Percentiles rank a stretch among this genome's conserved stretches.
Evolutionary conservation across 768 basidiomycete genomes (phyloP).

Genomic region (Aureoboletus auriporus): DNA sequence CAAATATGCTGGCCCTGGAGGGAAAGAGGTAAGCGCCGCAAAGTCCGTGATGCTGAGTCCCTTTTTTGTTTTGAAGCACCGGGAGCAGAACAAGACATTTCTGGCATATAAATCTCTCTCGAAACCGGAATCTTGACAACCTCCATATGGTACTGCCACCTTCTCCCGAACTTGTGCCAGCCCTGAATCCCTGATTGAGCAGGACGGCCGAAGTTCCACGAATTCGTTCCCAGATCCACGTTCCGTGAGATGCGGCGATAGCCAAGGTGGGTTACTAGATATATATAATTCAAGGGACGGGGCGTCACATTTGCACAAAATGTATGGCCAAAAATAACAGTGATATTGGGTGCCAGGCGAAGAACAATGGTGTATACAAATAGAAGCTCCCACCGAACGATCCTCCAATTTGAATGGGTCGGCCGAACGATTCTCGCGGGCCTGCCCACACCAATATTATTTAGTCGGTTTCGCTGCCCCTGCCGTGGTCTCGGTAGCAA

Average conservation of each 20-base stretch:
- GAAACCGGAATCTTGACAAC: conserved; percentile 11
- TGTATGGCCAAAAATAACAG: background rate
- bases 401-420: conserved; percentile 7
- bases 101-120: conserved; percentile 8
- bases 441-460: conserved; percentile 31
- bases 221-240: conserved; percentile 15
- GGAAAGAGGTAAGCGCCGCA: conserved; percentile 12
- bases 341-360: conserved; percentile 16
- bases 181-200: conserved; percentile 12
- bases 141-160: conserved; percentile 5
- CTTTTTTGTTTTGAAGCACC: conserved; percentile 6
- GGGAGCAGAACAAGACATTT: conserved; percentile 8
- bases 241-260: conserved; percentile 23
- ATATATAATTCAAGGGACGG: background rate
- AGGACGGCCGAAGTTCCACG: background rate
- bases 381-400: conserved; percentile 10
- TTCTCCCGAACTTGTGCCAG: no score
- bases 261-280: conserved; percentile 15
- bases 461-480: conserved; percentile 23
- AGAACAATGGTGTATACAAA: conserved; percentile 9
- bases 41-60: conserved; percentile 25
- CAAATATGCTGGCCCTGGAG: background rate
- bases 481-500: conserved; percentile 25
- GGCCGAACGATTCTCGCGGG: conserved; percentile 5
- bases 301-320: background rate